phyloP scores from a whole-genome alignment of 148 eudicot species.

The Rhododendron ferrugineum region DNA sequence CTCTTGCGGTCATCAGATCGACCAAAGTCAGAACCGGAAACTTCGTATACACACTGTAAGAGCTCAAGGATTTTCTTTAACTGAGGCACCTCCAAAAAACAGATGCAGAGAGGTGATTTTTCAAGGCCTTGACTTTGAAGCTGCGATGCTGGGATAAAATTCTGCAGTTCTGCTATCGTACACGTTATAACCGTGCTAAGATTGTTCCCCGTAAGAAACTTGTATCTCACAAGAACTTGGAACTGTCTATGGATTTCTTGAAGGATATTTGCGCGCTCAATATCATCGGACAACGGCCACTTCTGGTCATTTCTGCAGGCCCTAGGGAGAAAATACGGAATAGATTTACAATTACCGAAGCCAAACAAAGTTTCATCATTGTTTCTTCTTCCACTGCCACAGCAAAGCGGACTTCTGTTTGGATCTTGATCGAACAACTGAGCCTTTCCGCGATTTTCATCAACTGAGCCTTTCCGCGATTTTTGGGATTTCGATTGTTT shows the following conservation, averaged over 20 bases:
- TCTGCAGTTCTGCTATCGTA: background rate
- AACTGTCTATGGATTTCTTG: background rate
- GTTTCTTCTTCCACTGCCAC: background rate
- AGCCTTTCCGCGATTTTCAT: background rate
- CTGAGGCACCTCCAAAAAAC: conserved; percentile 5
- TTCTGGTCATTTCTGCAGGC: background rate
- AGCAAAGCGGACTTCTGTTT: background rate
- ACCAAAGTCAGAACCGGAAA: background rate
- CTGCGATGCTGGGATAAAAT: background rate
- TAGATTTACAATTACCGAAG: background rate
- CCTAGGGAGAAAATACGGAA: background rate
- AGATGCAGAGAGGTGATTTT: conserved; percentile 8
- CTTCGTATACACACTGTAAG: background rate
- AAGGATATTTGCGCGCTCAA: background rate
- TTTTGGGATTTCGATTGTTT: background rate
- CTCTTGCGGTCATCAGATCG: background rate
- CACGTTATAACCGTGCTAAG: background rate
- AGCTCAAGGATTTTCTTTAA: background rate
- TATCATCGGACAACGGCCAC: conserved; percentile 15
- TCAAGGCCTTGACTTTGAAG: background rate
- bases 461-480: background rate
- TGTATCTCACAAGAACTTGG: background rate
- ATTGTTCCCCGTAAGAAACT: background rate
- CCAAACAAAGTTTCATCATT: background rate
- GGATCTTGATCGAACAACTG: background rate